Evolutionary conservation across 106 monocot genomes (phyloP).

Genomic region (Narthecium ossifragum): DNA sequence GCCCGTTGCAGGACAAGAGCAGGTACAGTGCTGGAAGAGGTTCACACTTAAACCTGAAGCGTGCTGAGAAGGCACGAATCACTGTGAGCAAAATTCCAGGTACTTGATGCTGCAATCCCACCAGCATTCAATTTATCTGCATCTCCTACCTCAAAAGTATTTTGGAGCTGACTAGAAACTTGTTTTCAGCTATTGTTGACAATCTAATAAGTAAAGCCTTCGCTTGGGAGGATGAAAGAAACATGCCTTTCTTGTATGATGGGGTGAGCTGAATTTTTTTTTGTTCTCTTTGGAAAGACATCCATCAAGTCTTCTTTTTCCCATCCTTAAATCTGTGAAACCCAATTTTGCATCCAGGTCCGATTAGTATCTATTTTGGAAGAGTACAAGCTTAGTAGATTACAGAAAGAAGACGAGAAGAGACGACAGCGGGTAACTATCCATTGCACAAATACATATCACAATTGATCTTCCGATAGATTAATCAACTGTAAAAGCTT

Average conservation of each 20-base stretch:
- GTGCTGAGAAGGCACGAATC: conserved; percentile 82
- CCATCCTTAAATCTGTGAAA: neutral
- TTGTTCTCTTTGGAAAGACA: neutral
- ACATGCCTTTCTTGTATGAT: conserved; percentile 75
- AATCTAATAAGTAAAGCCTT: conserved; percentile 66
- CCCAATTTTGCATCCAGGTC: conserved; percentile 30
- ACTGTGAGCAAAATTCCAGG: conserved; percentile 76
- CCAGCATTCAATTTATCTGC: neutral
- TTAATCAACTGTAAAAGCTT: neutral
- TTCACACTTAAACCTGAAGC: conserved; percentile 72
- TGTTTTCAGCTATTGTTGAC: conserved; percentile 63
- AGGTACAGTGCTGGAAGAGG: conserved; percentile 81
- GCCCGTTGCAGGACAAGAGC: conserved; percentile 51
- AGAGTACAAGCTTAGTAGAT: conserved; percentile 66
- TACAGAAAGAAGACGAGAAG: conserved; percentile 85
- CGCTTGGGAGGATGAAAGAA: conserved; percentile 80
- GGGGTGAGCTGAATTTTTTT: conserved; percentile 41
- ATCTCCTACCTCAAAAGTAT: neutral
- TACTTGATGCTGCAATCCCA: conserved; percentile 19
- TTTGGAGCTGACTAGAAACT: neutral
- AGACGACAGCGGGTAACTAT: conserved; percentile 53
- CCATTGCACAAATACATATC: too few relatives aligned
- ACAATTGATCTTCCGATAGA: too few relatives aligned
- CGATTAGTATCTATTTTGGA: conserved; percentile 74
- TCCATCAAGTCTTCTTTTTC: neutral